These are phyloP conservation scores for Wallacemonas sp. DNA, from an alignment of 208 protist genomes.

Conservation along the genomic window DNA sequence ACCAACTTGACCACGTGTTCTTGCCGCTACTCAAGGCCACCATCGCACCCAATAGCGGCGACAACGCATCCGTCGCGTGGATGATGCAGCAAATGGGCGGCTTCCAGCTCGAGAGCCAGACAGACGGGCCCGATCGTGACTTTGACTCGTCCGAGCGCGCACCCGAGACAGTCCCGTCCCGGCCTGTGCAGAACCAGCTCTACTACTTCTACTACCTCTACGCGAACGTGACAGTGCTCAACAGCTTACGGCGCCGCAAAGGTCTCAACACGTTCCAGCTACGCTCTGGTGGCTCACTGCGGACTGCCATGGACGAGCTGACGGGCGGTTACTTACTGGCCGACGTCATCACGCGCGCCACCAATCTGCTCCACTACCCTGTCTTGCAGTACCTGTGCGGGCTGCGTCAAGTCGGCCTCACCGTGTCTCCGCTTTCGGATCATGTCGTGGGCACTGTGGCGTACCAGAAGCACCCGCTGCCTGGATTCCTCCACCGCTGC, in stretches of 20 bases:
- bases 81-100: slow-evolving; percentile 89
- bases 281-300: slow-evolving; percentile 92
- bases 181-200: slow-evolving; percentile 93
- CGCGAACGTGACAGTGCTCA: slow-evolving; percentile 96
- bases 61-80: slow-evolving; percentile 83
- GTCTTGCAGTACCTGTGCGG: slow-evolving; percentile 98
- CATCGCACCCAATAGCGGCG: slow-evolving; percentile 64
- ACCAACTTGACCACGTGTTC: slow-evolving; percentile 97
- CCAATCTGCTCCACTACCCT: slow-evolving; percentile 91
- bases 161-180: slow-evolving; percentile 64
- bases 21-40: slow-evolving; percentile 97
- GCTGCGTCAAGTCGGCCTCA: slow-evolving; percentile 95
- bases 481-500: slow-evolving; percentile 93
- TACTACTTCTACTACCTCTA: slow-evolving; percentile 99
- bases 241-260: slow-evolving; percentile 84
- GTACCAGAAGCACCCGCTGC: slow-evolving; percentile 95
- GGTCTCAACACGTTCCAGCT: slow-evolving; percentile 87
- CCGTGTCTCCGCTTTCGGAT: slow-evolving; percentile 97
- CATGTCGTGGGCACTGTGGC: slow-evolving; percentile 94
- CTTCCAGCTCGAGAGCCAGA: slow-evolving; percentile 83
- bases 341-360: slow-evolving; percentile 96
- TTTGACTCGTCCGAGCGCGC: slow-evolving; percentile 52
- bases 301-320: slow-evolving; percentile 85
- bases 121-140: slow-evolving; percentile 44
- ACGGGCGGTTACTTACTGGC: slow-evolving; percentile 94